Percentiles rank a stretch among this genome's conserved stretches.
phyloP scores from a whole-genome alignment of 805 yeast species.

The Ogataea neopini region DNA sequence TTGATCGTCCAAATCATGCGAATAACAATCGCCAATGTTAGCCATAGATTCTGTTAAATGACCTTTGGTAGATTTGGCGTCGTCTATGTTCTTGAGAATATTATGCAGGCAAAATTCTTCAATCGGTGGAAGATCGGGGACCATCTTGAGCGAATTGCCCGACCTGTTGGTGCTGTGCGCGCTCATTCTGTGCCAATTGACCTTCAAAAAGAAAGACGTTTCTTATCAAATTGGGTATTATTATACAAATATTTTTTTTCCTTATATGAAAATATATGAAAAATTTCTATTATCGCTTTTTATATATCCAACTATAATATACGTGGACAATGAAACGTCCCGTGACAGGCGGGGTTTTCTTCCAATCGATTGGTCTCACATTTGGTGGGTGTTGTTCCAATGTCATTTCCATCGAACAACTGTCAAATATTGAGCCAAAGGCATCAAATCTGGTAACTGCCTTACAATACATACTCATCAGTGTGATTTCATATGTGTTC shows the following conservation, averaged over 20 bases:
- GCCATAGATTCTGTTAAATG: constrained; percentile 27
- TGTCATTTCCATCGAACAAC: constrained; percentile 60
- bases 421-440: constrained; percentile 40
- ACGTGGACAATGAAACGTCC: neutral
- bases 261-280: neutral
- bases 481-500: constrained; percentile 43
- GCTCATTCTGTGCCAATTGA: neutral
- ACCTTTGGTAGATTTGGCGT: constrained; percentile 23
- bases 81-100: constrained; percentile 26
- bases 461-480: constrained; percentile 53
- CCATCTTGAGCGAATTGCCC: neutral
- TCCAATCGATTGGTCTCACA: constrained; percentile 36
- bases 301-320: neutral
- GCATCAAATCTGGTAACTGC: constrained; percentile 58
- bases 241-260: neutral
- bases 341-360: neutral
- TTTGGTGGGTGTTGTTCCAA: constrained; percentile 78
- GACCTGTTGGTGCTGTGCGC: neutral
- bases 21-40: constrained; percentile 24
- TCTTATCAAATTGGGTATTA: neutral
- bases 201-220: neutral
- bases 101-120: constrained; percentile 29
- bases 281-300: neutral
- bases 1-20: constrained; percentile 34
- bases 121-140: constrained; percentile 28